Conservation (phyloP, 768 basidiomycete genomes). For the Clitopilus hobsonii region DNA sequence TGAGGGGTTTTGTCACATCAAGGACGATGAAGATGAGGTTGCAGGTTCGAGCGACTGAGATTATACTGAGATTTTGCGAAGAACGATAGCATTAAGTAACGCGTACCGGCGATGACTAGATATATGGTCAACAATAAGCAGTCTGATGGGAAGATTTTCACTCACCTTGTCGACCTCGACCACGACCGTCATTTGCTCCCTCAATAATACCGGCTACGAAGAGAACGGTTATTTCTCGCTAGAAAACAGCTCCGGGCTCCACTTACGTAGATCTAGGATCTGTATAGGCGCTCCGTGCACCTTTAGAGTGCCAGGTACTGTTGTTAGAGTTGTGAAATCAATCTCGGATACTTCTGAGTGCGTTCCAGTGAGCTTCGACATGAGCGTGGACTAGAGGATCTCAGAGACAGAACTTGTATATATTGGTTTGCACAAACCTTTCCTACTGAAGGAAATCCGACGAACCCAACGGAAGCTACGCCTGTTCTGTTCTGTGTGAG, state of each 20-base stretch:
- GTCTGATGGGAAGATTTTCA: constrained; percentile 18
- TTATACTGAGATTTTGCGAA: constrained; percentile 8
- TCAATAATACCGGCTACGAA: constrained; percentile 94
- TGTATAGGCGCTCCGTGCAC: constrained; percentile 97
- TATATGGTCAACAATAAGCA: background rate
- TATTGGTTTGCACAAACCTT: constrained; percentile 47
- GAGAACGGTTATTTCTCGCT: constrained; percentile 2
- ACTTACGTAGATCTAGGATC: constrained; percentile 84
- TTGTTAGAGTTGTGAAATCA: constrained; percentile 95
- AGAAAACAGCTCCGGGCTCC: background rate
- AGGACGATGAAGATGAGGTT: constrained; percentile 98
- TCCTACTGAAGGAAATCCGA: constrained; percentile 91
- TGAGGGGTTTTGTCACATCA: constrained; percentile 97
- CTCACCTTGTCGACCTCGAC: constrained; percentile 90
- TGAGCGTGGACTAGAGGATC: constrained; percentile 69
- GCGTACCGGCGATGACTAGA: constrained; percentile 73
- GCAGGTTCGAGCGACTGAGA: constrained; percentile 90
- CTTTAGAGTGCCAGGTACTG: constrained; percentile 91
- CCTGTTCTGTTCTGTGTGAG: constrained; percentile 59
- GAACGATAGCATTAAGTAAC: constrained; percentile 9
- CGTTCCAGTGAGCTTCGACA: constrained; percentile 95
- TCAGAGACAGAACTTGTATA: constrained; percentile 1
- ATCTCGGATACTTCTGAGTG: constrained; percentile 95
- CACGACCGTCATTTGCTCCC: constrained; percentile 93
- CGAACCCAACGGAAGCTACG: constrained; percentile 94